phyloP scores from a whole-genome alignment of 2,329 filamentous ascomycete genomes.

The Colletotrichum spinosum region DNA sequence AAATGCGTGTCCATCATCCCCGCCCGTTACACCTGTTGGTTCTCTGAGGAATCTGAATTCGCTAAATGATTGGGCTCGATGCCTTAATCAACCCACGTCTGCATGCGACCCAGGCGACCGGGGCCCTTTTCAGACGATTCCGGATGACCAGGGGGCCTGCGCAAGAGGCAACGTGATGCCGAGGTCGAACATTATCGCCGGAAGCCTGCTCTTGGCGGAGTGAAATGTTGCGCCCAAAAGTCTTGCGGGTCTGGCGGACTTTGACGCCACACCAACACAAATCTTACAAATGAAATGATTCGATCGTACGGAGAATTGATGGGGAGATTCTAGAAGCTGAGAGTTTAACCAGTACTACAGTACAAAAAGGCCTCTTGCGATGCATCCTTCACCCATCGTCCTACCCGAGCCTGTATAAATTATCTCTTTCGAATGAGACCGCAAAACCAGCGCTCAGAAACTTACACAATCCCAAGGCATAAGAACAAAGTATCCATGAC shows the following conservation, averaged over 20 bases:
- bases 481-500: no score
- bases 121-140: background rate
- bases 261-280: no score
- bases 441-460: background rate
- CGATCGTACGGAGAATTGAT: no score
- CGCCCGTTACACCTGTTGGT: conserved; percentile 8
- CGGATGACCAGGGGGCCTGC: background rate
- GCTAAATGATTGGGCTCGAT: background rate
- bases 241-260: no score
- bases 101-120: background rate
- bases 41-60: background rate
- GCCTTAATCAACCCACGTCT: background rate
- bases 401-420: no score
- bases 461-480: background rate
- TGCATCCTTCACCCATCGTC: no score
- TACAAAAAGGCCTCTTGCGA: no score
- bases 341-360: no score
- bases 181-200: background rate
- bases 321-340: no score
- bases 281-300: no score
- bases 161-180: no score
- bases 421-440: no score
- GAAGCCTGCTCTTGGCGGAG: background rate
- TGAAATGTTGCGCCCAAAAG: background rate
- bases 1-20: background rate